These are phyloP conservation scores for Zygoascus meyerae DNA, from an alignment of 1,139 yeast species.

Conservation along the genomic window DNA sequence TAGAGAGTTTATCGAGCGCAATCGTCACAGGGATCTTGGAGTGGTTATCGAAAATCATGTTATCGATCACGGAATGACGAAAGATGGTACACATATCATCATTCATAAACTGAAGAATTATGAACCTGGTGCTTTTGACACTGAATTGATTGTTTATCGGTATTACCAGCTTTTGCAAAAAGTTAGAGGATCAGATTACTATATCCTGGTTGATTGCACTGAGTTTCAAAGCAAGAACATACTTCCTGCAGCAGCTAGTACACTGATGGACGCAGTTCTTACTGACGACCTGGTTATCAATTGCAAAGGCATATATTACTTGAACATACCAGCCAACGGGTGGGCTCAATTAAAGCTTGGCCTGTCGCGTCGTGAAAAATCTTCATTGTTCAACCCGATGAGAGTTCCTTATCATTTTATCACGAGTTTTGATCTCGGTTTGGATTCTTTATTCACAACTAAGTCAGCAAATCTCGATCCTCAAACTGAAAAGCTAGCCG, in stretches of 20 bases:
- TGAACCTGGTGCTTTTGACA: conserved; percentile 42
- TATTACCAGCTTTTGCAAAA: conserved; percentile 60
- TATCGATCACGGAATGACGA: conserved; percentile 58
- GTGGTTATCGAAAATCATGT: conserved; percentile 42
- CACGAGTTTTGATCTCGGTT: conserved; percentile 6
- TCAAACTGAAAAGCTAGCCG: not conserved
- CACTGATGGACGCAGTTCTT: conserved; percentile 23
- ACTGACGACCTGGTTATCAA: conserved; percentile 50
- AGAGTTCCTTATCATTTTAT: conserved; percentile 4
- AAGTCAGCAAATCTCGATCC: conserved; percentile 4
- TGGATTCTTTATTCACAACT: conserved; percentile 4
- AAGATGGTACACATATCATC: conserved; percentile 69
- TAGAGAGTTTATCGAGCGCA: conserved; percentile 51
- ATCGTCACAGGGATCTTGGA: conserved; percentile 51
- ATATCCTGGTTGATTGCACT: conserved; percentile 64
- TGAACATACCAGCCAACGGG: conserved; percentile 1
- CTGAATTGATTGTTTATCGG: conserved; percentile 54
- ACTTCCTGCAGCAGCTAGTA: conserved; percentile 29
- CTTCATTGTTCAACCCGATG: conserved; percentile 2
- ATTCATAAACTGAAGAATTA: conserved; percentile 48
- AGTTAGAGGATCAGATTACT: conserved; percentile 64
- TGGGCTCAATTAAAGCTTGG: conserved; percentile 1
- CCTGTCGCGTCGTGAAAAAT: not conserved
- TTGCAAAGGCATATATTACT: conserved; percentile 46
- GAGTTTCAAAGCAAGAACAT: conserved; percentile 42